Percentiles rank a stretch among this genome's conserved stretches.
Evolutionary conservation across 495 filamentous ascomycete species (phyloP).

Genomic region (Tuber microsphaerosporum): DNA sequence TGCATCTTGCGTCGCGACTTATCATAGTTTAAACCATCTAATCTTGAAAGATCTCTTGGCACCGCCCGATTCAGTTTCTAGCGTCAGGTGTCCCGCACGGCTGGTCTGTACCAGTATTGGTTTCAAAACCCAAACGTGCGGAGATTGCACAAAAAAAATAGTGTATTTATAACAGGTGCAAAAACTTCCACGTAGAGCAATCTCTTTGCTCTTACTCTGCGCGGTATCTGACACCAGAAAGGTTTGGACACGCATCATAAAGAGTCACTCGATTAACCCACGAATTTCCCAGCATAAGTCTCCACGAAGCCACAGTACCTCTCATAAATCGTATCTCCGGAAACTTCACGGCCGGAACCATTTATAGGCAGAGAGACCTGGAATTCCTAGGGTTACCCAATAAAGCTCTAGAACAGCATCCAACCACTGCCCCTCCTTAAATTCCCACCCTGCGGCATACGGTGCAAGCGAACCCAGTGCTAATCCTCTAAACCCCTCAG

Average conservation of each 20-base stretch:
- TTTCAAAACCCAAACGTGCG: not conserved
- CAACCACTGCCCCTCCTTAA: not conserved
- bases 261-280: not conserved
- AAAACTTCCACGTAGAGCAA: not conserved
- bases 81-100: not conserved
- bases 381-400: not conserved
- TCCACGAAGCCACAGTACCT: not conserved
- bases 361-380: not conserved
- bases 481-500: constrained; percentile 11
- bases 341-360: not conserved
- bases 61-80: not conserved
- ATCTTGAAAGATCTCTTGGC: constrained; percentile 4
- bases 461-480: not conserved
- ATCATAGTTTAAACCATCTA: not conserved
- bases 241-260: not conserved
- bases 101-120: not conserved
- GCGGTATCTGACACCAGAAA: not conserved
- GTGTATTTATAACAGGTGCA: not conserved
- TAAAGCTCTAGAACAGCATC: not conserved
- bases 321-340: not conserved
- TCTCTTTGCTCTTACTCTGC: not conserved
- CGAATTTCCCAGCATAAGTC: not conserved
- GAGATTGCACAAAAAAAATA: not conserved
- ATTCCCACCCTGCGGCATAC: not conserved
- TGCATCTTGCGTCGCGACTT: constrained; percentile 5